phyloP scores from a whole-genome alignment of 75 land plant species.

The Ceratopteris richardii region DNA sequence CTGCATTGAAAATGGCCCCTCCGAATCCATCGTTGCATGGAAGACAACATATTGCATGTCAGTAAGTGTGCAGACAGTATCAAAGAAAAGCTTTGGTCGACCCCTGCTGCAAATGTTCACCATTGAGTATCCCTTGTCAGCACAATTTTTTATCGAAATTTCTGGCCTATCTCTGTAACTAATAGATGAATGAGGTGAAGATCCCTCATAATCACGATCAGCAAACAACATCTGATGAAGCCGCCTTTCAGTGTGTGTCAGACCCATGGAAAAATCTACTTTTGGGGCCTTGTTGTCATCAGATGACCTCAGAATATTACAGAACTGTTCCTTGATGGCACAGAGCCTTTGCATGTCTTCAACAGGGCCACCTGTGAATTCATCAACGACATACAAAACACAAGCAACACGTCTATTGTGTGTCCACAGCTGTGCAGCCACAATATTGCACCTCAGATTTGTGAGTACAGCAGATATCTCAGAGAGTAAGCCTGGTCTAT shows the following conservation, averaged over 20 bases:
- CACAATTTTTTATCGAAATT: slow-evolving; percentile 56
- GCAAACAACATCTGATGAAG: slow-evolving; percentile 94
- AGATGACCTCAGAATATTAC: slow-evolving; percentile 48
- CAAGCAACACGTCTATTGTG: slow-evolving; percentile 82
- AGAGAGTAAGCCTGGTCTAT: slow-evolving; percentile 83
- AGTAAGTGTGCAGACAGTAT: slow-evolving; percentile 86
- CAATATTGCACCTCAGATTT: slow-evolving; percentile 68
- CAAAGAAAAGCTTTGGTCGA: slow-evolving; percentile 87
- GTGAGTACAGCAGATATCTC: slow-evolving; percentile 78
- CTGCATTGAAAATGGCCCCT: slow-evolving; percentile 67
- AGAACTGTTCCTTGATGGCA: slow-evolving; percentile 52
- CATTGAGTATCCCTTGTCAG: slow-evolving; percentile 73
- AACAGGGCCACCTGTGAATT: slow-evolving; percentile 50
- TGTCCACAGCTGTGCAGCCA: slow-evolving; percentile 85
- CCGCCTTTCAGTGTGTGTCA: slow-evolving; percentile 74
- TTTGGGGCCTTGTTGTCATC: slow-evolving; percentile 45
- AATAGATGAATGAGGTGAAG: not conserved
- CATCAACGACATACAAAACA: slow-evolving; percentile 72
- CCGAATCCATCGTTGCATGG: slow-evolving; percentile 65
- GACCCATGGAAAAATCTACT: slow-evolving; percentile 45
- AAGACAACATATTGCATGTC: slow-evolving; percentile 93
- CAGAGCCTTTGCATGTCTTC: slow-evolving; percentile 45
- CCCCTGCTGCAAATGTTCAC: slow-evolving; percentile 63
- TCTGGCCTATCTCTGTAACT: not conserved
- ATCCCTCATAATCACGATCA: slow-evolving; percentile 67